Base-by-base conservation (phyloP, 2,329 filamentous ascomycete genomes). In the Scytalidium lignicola region DNA sequence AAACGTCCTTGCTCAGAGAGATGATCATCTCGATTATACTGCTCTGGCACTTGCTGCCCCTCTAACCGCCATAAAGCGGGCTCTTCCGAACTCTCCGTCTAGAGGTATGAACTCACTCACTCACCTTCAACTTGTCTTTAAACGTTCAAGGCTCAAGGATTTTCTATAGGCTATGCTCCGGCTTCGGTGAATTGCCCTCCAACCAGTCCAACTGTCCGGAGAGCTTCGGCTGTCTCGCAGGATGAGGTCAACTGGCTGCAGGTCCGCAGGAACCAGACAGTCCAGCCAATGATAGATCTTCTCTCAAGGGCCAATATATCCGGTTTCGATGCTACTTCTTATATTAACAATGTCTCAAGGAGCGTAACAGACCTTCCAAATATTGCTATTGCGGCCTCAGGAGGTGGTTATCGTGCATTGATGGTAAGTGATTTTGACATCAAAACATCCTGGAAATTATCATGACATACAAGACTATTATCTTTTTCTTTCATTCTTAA, bases 341-440 rank as follows among this genome's bases (percentile, higher is more conserved):
- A 93, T 64, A 82, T 97, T 58, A 75, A 83, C 47, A 70, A 69
- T 1, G 66, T 80, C 51, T 68, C 69, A 22, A 69, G 71, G 52
- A 85, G 86, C 65, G 71, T 70, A 1, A 74, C 75, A 15, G 71
- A 74, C 1, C 60, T 85, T 21, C 83, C 84, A 0, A 87, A 84
- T 57, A 83, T 95, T 53, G 89, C 76, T 15, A 79, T 95, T 54
- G 88, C 90, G 10, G 73, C 87, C 41, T 93, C 88, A 0, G 90
- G 90, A 12, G 90, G 90, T 63, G 90, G 90, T 29, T 95, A 93
- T 65, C 78, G 90, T 49, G 90, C 90, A n/a, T 74, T 95, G 71
- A 74, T 91, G 72, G 32, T 37, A 37, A 37, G 32, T 37, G 4
- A 4, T 10, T 26, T 26, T 26, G 23, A 26, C n/a, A n/a, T n/a